Evolutionary conservation across 163 green algal species (phyloP).

Genomic region (Volvox carteri): DNA sequence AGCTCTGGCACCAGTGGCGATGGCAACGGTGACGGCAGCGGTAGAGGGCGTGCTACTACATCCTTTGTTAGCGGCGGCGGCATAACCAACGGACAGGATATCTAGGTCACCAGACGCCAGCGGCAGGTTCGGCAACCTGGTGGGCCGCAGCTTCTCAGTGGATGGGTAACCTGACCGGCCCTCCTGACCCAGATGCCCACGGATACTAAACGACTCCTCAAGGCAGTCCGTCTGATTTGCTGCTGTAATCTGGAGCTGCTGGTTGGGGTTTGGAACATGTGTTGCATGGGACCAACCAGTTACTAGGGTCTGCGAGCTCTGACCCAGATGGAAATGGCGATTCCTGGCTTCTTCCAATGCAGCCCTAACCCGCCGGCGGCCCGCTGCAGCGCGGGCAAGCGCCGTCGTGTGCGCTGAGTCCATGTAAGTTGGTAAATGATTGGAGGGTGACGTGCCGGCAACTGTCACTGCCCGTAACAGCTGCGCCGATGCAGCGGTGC

Average conservation of each 20-base stretch:
- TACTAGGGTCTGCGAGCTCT: background rate
- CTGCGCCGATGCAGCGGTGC: background rate
- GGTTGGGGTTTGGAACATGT: background rate
- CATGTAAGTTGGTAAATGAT: background rate
- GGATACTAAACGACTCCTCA: too few species aligned
- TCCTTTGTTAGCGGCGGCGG: background rate
- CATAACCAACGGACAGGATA: constrained; percentile 6
- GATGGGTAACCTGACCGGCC: background rate
- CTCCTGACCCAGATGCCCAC: too few species aligned
- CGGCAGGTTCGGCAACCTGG: background rate
- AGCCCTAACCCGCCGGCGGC: constrained; percentile 6
- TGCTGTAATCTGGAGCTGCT: background rate
- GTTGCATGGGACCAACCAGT: background rate
- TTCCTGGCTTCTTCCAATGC: constrained; percentile 21
- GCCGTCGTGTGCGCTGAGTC: background rate
- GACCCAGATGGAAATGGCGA: constrained; percentile 19
- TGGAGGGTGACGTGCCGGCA: background rate
- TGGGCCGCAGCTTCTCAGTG: background rate
- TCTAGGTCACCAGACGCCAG: background rate
- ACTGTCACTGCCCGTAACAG: background rate
- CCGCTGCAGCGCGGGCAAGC: background rate
- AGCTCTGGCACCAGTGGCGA: background rate
- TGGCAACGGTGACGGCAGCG: background rate
- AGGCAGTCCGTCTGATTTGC: background rate
- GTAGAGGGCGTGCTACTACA: background rate